Percentiles rank a stretch among this genome's conserved stretches.
phyloP scores from a whole-genome alignment of 495 filamentous ascomycete species.

The Penicillium herquei region DNA sequence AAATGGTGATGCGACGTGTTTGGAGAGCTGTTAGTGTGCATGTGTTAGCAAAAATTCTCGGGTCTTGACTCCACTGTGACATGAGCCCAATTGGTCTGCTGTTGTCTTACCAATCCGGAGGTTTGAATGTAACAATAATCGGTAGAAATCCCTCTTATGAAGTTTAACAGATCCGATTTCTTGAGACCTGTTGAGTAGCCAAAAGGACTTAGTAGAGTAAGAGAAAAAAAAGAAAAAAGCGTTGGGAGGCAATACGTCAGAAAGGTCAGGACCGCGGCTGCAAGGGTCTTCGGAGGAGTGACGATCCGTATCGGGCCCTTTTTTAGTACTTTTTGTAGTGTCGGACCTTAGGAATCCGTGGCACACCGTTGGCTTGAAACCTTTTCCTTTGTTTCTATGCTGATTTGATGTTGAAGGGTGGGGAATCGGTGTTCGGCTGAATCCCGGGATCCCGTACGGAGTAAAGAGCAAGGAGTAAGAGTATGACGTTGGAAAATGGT shows the following conservation, averaged over 20 bases:
- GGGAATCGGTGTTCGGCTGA: constrained; percentile 6
- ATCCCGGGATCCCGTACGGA: neutral
- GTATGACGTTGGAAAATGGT: neutral
- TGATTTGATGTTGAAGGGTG: constrained; percentile 6
- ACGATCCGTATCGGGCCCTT: neutral
- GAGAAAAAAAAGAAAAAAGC: neutral
- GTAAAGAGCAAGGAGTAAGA: neutral
- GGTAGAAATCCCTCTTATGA: no score
- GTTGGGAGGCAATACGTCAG: constrained; percentile 10
- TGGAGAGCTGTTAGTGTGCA: neutral
- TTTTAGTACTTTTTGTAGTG: neutral
- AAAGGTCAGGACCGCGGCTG: neutral
- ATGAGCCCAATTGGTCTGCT: neutral
- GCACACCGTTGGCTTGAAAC: neutral
- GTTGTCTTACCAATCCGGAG: neutral
- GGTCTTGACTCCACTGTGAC: neutral
- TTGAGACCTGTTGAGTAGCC: neutral
- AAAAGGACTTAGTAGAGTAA: neutral
- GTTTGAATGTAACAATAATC: no score
- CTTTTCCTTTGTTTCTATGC: neutral
- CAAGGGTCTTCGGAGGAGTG: neutral
- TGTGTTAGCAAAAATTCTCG: constrained; percentile 10
- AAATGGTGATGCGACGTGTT: constrained; percentile 7
- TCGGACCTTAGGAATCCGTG: constrained; percentile 14
- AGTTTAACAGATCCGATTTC: no score